Percentiles rank a stretch among this genome's conserved stretches.
phyloP scores from a whole-genome alignment of 192 early-diverging fungal species.

The Mortierella antarctica region DNA sequence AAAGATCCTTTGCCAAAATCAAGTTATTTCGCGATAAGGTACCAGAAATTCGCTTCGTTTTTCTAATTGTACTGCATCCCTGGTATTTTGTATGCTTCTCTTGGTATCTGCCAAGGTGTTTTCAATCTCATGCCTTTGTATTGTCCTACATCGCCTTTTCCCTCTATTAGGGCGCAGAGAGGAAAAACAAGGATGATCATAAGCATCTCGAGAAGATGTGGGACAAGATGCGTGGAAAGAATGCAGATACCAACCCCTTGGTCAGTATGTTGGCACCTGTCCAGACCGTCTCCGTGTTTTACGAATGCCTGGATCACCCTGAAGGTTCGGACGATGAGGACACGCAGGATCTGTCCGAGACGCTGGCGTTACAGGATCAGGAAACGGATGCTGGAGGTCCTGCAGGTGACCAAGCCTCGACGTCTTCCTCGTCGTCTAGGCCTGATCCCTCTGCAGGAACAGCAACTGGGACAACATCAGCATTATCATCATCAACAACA shows the following conservation, averaged over 20 bases:
- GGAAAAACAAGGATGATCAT: slow-evolving; percentile 84
- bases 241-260: slow-evolving; percentile 43
- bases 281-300: slow-evolving; percentile 37
- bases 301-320: slow-evolving; percentile 57
- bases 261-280: slow-evolving; percentile 57
- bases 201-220: slow-evolving; percentile 77
- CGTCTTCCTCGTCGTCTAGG: background rate
- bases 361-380: slow-evolving; percentile 42
- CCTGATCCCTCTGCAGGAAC: too few species aligned
- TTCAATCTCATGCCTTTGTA: background rate
- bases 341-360: slow-evolving; percentile 59
- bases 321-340: slow-evolving; percentile 62
- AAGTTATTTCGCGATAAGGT: slow-evolving; percentile 84
- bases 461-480: background rate
- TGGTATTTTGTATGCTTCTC: background rate
- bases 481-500: background rate
- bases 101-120: background rate
- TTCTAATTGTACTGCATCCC: background rate
- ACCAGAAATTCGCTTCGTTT: background rate
- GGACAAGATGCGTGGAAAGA: slow-evolving; percentile 67
- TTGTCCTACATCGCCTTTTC: background rate
- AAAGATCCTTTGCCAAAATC: slow-evolving; percentile 70
- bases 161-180: slow-evolving; percentile 69
- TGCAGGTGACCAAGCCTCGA: background rate
- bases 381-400: slow-evolving; percentile 4